Evolutionary conservation across 768 basidiomycete species (phyloP).

Genomic region (Mrakia blollopis): DNA sequence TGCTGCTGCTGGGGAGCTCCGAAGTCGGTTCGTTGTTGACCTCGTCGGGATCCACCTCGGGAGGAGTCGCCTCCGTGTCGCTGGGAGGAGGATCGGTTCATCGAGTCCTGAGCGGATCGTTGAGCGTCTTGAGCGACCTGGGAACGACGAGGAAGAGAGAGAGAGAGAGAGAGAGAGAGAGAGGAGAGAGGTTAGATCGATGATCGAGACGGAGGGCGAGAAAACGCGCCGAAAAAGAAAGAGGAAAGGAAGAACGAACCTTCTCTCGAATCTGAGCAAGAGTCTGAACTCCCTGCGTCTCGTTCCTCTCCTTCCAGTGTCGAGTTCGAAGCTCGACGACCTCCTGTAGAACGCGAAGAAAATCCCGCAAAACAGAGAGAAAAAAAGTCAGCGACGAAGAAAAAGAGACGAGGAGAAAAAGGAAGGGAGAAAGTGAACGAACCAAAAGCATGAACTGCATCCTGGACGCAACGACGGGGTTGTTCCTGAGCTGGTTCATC

Average conservation of each 20-base stretch:
- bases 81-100: constrained; percentile 46
- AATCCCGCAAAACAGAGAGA: neutral
- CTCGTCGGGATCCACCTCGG: constrained; percentile 82
- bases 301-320: constrained; percentile 71
- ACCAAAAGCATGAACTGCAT: constrained; percentile 97
- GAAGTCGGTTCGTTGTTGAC: constrained; percentile 55
- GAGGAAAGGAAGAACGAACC: constrained; percentile 50
- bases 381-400: constrained; percentile 6
- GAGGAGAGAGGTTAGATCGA: neutral
- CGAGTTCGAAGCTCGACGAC: constrained; percentile 79
- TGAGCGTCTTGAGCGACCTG: constrained; percentile 34
- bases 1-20: constrained; percentile 51
- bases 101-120: constrained; percentile 44
- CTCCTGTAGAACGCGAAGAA: constrained; percentile 55
- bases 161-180: neutral
- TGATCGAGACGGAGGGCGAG: neutral
- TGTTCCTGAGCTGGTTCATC: constrained; percentile 77
- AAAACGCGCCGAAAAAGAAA: neutral
- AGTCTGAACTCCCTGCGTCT: constrained; percentile 72
- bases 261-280: constrained; percentile 82
- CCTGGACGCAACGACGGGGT: constrained; percentile 68
- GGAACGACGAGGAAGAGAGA: neutral
- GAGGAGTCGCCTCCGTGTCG: constrained; percentile 57
- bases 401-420: neutral
- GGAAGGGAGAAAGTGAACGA: constrained; percentile 36